Evolutionary conservation across 2,329 filamentous ascomycete genomes (phyloP), one percentile per base, ranked within the genome.

Genomic region (Sarocladium oryzae): DNA sequence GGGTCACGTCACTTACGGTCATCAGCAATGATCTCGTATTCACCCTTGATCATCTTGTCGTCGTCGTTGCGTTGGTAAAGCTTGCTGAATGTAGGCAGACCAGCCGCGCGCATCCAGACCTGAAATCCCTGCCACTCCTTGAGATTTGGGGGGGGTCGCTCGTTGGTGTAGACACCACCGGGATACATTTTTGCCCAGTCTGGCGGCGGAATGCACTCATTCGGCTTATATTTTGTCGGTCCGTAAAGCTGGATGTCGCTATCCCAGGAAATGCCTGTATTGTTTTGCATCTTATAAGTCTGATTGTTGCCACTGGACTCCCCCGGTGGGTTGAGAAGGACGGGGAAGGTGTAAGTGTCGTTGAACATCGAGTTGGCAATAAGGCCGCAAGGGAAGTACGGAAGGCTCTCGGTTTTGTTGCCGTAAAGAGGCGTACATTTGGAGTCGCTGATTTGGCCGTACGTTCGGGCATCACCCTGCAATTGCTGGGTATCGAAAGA

Each of bases 291-390:
- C 20, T 73, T 63, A 65, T 96, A 99, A 1, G 75, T 77, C 51
- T 70, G 61, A 6, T 62, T 62, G 33, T 66, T 57, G 56, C 64
- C 62, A 46, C 59, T 65, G 49, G 51, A 56, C 21, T 50, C 54
- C 38, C 56, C 52, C 30, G 58, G 64, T 1, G 75, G 67, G 56
- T 85, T 85, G 45, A 85, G 68, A 8, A 82, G 71, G 1, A 79
- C 68, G 0, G 91, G 88, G 49, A 71, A 81, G 45, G 69, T 73
- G 63, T 95, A 93, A 4, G 87, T 90, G 66, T 99, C 93, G 67
- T 99, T 99, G 78, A 99, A 99, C 56, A 93, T 71, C 21, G 93
- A 97, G 67, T 99, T 99, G 55, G 93, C 92, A 58, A 97, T 96
- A 55, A 99, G 74, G 20, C 93, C 93, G 66, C 93, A 99, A 1